Percentiles rank a stretch among this genome's conserved stretches.
These are phyloP conservation scores for Pseudogymnoascus sp. DNA, from an alignment of 2,329 filamentous ascomycete species.

Conservation along the genomic window DNA sequence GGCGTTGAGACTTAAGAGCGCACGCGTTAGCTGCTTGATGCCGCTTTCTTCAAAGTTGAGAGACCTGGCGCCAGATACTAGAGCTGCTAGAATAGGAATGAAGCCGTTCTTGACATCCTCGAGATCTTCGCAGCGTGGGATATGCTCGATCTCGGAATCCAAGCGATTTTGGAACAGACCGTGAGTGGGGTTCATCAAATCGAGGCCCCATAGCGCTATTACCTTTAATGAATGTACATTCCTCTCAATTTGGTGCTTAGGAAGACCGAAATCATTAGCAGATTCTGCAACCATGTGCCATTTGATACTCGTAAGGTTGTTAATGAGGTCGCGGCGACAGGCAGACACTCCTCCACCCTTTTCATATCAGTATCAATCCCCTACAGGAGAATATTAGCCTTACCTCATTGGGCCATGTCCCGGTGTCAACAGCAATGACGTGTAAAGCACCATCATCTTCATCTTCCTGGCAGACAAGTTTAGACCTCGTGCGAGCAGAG, in stretches of 20 bases:
- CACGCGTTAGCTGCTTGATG: constrained; percentile 34
- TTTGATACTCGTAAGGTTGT: constrained; percentile 41
- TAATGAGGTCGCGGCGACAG: constrained; percentile 45
- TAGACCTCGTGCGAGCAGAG: constrained; percentile 29
- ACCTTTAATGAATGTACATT: constrained; percentile 46
- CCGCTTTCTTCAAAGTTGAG: constrained; percentile 41
- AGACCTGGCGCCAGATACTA: constrained; percentile 46
- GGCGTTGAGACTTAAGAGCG: constrained; percentile 25
- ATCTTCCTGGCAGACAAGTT: constrained; percentile 35
- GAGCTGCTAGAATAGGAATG: constrained; percentile 44
- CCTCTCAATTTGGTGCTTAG: constrained; percentile 43
- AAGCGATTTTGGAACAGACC: constrained; percentile 44
- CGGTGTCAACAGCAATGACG: constrained; percentile 34
- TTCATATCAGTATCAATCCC: background rate
- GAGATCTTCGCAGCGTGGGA: constrained; percentile 36
- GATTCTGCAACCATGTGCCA: constrained; percentile 47
- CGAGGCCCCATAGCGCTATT: constrained; percentile 45
- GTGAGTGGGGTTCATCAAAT: constrained; percentile 44
- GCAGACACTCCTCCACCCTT: constrained; percentile 42
- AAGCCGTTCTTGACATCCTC: constrained; percentile 48
- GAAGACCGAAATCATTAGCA: constrained; percentile 46
- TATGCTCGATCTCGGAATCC: constrained; percentile 44
- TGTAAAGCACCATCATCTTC: constrained; percentile 32
- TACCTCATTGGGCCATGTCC: constrained; percentile 28
- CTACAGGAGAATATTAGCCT: background rate